Evolutionary conservation across 257 asterid genomes (phyloP), one percentile per base, ranked within the genome.

Genomic region (Solanum rostratum): DNA sequence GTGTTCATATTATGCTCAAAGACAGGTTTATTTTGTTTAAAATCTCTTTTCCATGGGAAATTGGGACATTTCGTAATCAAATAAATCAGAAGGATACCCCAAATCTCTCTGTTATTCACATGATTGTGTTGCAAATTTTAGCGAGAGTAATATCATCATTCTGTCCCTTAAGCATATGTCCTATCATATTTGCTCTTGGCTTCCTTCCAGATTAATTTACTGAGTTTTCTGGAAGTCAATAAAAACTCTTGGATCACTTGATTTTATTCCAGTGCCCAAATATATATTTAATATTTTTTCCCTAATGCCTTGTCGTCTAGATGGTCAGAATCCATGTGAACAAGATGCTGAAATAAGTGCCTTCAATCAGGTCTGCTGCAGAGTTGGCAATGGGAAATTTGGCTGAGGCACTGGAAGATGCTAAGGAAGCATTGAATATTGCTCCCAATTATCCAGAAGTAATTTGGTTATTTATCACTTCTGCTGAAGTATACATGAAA

Each of bases 381-480:
- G 91, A 92, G 83, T 89, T 96, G 89, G 93, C 91, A n/a, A 85
- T 87, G 88, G 95, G 94, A 81, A 90, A 94, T 86, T 24, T 80
- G 63, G 65, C 83, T 33, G 94, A 91, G 85, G 98, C 99, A 83
- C 94, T 92, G 79, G 93, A 87, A 85, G 99, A 96, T 91, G 90
- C 94, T 87, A 85, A 89, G 82, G 91, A 91, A 86, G 94, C 97
- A 63, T 82, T 90, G 90, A 41, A 78, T 45, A 89, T 93, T 74
- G 98, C 97, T 70, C 94, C 95, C 78, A 60, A 69, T 85, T 92
- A 91, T 63, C 89, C 94, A 16, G 92, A 96, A 93, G 98, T 92
- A 73, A 78, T 88, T 85, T 83, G 73, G 2, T 73, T 82, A 43
- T 74, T 54, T 20, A 43, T 55, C 55, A 27, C 55, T 7, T 41